phyloP scores from a whole-genome alignment of 345 rosid genomes.

The Hevea brasiliensis region DNA sequence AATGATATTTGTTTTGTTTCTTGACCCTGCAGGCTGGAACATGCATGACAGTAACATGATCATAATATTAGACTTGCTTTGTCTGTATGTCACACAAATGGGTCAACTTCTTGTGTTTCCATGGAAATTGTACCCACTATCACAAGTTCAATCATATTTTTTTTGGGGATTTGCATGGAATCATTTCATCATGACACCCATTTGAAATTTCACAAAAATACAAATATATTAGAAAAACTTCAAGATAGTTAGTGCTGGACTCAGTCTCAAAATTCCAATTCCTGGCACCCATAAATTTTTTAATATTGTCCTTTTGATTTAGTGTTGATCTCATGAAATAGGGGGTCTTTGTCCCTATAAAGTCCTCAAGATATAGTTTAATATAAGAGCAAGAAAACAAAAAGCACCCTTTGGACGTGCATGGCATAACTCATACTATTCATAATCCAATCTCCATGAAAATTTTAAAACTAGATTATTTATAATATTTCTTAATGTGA shows the following conservation, averaged over 20 bases:
- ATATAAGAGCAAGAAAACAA: background rate
- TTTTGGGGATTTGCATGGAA: too few species aligned
- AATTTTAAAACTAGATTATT: background rate
- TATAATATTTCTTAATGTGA: too few species aligned
- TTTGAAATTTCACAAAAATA: too few species aligned
- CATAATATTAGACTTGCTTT: background rate
- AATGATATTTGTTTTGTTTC: background rate
- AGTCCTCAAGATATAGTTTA: background rate
- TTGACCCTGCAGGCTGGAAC: background rate
- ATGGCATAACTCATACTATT: background rate
- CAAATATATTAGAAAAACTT: too few species aligned
- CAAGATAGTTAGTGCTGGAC: too few species aligned
- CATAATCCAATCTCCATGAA: background rate
- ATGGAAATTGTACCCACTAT: background rate
- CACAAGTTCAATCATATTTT: background rate
- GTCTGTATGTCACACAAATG: background rate
- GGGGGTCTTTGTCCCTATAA: slow-evolving; percentile 11
- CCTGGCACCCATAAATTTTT: too few species aligned
- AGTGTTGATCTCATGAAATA: background rate
- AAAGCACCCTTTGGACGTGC: slow-evolving; percentile 12
- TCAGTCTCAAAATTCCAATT: too few species aligned
- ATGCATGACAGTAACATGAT: background rate
- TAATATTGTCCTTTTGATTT: too few species aligned
- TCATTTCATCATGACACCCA: too few species aligned
- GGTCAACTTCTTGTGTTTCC: background rate